A percentile compares a stretch with the other conserved stretches of the same genome.
Evolutionary conservation across 2,329 filamentous ascomycete genomes (phyloP).

Genomic region (Hymenoscyphus salicellus): DNA sequence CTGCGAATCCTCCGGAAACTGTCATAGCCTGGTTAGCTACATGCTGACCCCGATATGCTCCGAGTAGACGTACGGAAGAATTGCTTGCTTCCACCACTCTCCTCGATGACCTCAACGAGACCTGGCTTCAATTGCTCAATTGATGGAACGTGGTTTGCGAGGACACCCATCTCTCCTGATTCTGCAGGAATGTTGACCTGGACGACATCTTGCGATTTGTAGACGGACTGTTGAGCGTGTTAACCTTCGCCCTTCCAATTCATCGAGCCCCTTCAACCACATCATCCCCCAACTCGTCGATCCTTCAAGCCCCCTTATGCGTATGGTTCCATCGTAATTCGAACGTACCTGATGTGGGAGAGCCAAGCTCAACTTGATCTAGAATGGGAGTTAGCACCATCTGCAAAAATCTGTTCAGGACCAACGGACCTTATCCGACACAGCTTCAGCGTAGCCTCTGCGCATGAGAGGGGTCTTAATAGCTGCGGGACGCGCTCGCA

Average conservation of each 20-base stretch:
- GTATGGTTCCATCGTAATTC: constrained; percentile 12
- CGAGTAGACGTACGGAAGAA: constrained; percentile 80
- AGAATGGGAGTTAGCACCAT: constrained; percentile 31
- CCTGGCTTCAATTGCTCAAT: constrained; percentile 99
- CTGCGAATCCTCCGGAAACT: constrained; percentile 97
- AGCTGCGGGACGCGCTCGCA: constrained; percentile 76
- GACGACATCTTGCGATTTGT: constrained; percentile 68
- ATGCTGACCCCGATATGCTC: not conserved
- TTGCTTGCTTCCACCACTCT: constrained; percentile 84
- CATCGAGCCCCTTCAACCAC: not conserved
- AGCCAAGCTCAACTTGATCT: constrained; percentile 96
- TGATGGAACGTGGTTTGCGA: constrained; percentile 97
- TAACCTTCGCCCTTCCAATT: constrained; percentile 15
- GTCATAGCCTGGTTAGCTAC: not conserved
- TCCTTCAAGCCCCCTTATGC: not conserved
- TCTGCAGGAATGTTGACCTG: constrained; percentile 99
- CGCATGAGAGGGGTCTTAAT: constrained; percentile 75
- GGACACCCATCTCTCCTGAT: constrained; percentile 98
- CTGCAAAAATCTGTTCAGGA: constrained; percentile 27
- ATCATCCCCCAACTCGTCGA: constrained; percentile 27
- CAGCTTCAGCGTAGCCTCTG: constrained; percentile 86
- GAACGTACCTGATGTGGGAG: constrained; percentile 93
- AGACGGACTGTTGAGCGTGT: constrained; percentile 61
- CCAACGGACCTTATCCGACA: constrained; percentile 70
- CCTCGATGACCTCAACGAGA: constrained; percentile 91